These are phyloP conservation scores for Fusarium drepaniforme DNA, from an alignment of 2,329 filamentous ascomycete genomes.

Conservation along the genomic window DNA sequence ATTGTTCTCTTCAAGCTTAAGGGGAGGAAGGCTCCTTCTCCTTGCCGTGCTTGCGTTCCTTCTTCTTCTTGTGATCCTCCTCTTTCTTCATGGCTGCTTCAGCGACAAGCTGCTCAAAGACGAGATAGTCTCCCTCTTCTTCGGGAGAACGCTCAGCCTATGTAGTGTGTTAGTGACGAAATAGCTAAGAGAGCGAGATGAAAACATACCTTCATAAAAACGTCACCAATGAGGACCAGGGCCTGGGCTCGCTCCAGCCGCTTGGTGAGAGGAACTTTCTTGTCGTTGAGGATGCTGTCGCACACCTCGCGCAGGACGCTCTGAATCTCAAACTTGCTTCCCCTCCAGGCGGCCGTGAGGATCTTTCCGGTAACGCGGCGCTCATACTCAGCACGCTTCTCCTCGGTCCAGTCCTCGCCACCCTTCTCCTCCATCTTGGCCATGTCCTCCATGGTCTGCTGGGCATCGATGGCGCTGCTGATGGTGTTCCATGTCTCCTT, in stretches of 20 bases:
- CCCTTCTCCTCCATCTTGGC: slow-evolving; percentile 93
- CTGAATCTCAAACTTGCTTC: slow-evolving; percentile 98
- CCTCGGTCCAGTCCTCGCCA: slow-evolving; percentile 98
- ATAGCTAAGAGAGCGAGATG: neutral
- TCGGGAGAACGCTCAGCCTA: slow-evolving; percentile 91
- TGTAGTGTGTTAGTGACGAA: slow-evolving; percentile 10
- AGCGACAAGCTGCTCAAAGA: slow-evolving; percentile 97
- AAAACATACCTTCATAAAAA: slow-evolving; percentile 83
- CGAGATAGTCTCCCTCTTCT: slow-evolving; percentile 98
- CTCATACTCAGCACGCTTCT: slow-evolving; percentile 96
- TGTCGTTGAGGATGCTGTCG: slow-evolving; percentile 84
- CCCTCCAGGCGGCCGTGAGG: slow-evolving; percentile 94
- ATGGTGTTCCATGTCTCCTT: slow-evolving; percentile 99
- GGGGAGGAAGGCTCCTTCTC: slow-evolving; percentile 20
- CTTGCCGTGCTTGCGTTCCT: slow-evolving; percentile 57
- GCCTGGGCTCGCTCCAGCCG: slow-evolving; percentile 92
- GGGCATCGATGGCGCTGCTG: slow-evolving; percentile 93
- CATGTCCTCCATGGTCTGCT: slow-evolving; percentile 99
- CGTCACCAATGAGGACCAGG: slow-evolving; percentile 87
- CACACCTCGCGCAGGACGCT: slow-evolving; percentile 95
- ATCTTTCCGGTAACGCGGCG: slow-evolving; percentile 98
- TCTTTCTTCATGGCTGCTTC: slow-evolving; percentile 97
- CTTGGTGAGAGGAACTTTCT: slow-evolving; percentile 85
- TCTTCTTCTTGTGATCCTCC: slow-evolving; percentile 74
- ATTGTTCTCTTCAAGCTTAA: neutral